phyloP scores from a whole-genome alignment of 228 moss, liverwort and hornwort species.

The Sphagnum magellanicum region DNA sequence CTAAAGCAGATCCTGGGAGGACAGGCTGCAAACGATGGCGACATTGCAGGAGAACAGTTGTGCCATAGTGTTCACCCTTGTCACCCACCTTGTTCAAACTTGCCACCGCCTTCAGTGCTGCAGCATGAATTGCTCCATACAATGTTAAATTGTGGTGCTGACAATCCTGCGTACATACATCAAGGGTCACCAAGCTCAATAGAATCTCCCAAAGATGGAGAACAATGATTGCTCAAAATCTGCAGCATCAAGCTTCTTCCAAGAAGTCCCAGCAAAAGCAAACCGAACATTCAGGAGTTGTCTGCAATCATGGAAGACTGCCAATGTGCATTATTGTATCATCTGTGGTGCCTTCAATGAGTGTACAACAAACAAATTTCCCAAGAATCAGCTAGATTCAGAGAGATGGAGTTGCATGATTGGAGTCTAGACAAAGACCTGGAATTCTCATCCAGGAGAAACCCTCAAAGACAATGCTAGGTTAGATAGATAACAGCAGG shows the following conservation, averaged over 20 bases:
- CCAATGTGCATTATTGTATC: too few relatives aligned
- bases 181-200: neutral
- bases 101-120: conserved; percentile 22
- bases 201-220: neutral
- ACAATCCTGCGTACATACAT: conserved; percentile 15
- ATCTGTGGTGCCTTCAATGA: too few relatives aligned
- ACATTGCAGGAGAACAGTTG: conserved; percentile 39
- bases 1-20: conserved; percentile 46
- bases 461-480: too few relatives aligned
- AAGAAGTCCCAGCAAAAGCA: neutral
- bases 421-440: too few relatives aligned
- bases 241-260: neutral
- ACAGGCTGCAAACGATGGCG: conserved; percentile 45
- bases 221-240: neutral
- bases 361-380: too few relatives aligned
- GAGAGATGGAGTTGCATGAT: too few relatives aligned
- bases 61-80: conserved; percentile 21
- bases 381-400: too few relatives aligned
- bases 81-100: conserved; percentile 24
- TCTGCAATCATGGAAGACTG: neutral
- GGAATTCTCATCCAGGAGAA: too few relatives aligned
- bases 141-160: conserved; percentile 11
- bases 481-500: too few relatives aligned
- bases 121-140: conserved; percentile 28
- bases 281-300: neutral